A percentile compares a stretch with the other conserved stretches of the same genome.
Conservation (phyloP, 306 rosid species). For the Senna siamea region DNA sequence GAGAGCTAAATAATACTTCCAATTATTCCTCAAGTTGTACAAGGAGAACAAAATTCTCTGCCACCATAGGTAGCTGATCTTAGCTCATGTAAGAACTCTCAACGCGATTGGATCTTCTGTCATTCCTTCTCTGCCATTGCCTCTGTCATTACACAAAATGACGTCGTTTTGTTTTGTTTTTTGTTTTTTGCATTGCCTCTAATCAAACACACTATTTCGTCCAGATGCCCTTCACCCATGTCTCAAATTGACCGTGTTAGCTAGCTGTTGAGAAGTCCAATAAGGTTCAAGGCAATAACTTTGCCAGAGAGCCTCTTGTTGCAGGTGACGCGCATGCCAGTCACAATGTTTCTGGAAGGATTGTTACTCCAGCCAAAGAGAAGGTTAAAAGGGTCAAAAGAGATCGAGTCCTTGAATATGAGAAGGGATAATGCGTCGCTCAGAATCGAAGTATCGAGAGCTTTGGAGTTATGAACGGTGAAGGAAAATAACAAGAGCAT, state of each 20-base stretch:
- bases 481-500: constrained; percentile 33
- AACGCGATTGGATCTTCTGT: too few relatives aligned
- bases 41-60: constrained; percentile 30
- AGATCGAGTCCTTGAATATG: constrained; percentile 45
- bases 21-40: constrained; percentile 34
- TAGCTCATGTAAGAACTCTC: constrained; percentile 33
- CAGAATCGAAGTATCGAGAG: constrained; percentile 30
- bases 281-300: constrained; percentile 44
- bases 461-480: constrained; percentile 32
- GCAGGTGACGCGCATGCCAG: constrained; percentile 61
- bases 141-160: too few relatives aligned
- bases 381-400: constrained; percentile 44
- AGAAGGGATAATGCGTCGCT: constrained; percentile 62
- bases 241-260: constrained; percentile 46
- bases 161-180: too few relatives aligned
- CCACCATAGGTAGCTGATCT: constrained; percentile 49
- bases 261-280: constrained; percentile 42
- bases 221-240: constrained; percentile 36
- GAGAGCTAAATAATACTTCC: constrained; percentile 1
- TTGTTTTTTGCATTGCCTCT: too few relatives aligned
- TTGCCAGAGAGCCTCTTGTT: constrained; percentile 30
- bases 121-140: too few relatives aligned
- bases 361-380: constrained; percentile 46
- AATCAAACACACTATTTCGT: too few relatives aligned
- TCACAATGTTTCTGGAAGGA: constrained; percentile 39